Evolutionary conservation across 2,329 filamentous ascomycete species (phyloP).

Genomic region (Penicillium sp.): DNA sequence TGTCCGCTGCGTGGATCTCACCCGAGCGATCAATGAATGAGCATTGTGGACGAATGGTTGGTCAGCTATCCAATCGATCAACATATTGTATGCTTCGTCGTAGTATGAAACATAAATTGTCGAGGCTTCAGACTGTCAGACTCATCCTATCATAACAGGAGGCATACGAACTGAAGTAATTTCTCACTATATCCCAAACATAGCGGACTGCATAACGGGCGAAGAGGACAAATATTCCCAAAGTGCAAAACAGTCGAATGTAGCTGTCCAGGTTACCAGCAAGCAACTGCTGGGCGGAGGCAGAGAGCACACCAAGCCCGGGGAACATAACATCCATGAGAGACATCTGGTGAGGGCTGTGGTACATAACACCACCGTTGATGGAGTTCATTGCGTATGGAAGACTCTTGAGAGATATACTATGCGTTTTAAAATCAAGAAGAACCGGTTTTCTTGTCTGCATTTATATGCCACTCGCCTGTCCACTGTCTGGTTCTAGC

Average conservation of each 20-base stretch:
- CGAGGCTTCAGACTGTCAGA: slow-evolving; percentile 11
- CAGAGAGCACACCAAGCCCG: slow-evolving; percentile 18
- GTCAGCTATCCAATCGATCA: slow-evolving; percentile 19
- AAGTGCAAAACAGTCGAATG: slow-evolving; percentile 18
- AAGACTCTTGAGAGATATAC: no score
- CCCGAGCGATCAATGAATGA: slow-evolving; percentile 17
- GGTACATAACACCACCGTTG: background rate
- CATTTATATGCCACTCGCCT: no score
- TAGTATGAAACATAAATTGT: slow-evolving; percentile 24
- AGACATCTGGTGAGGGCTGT: background rate
- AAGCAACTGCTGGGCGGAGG: slow-evolving; percentile 20
- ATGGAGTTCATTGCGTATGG: background rate
- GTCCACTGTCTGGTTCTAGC: no score
- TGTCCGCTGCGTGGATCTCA: slow-evolving; percentile 17
- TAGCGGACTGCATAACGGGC: slow-evolving; percentile 20
- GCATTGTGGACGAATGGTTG: slow-evolving; percentile 19
- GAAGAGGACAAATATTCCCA: slow-evolving; percentile 20
- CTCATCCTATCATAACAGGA: slow-evolving; percentile 8
- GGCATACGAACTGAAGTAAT: slow-evolving; percentile 23
- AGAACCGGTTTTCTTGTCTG: no score
- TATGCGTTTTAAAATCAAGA: no score
- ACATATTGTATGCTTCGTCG: slow-evolving; percentile 24
- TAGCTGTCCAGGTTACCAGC: slow-evolving; percentile 22
- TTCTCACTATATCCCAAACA: slow-evolving; percentile 20
- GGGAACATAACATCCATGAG: slow-evolving; percentile 1